Evolutionary conservation across 371 early-diverging fungal genomes (phyloP), one percentile per base, ranked within the genome.

Genomic region (Mortierella sp.): DNA sequence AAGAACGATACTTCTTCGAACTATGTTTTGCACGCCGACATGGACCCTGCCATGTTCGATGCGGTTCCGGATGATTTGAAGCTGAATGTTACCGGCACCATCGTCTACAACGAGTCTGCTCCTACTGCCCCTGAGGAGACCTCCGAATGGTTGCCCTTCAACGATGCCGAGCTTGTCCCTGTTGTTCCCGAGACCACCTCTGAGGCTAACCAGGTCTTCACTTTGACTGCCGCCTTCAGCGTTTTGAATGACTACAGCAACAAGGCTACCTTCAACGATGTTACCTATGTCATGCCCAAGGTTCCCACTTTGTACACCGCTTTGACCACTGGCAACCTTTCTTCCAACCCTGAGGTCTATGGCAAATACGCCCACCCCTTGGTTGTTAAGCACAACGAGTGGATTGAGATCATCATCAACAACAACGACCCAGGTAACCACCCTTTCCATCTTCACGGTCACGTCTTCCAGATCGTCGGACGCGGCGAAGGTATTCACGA

Each of bases 361-460:
- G 95, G 95, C 52, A 86, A 87, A 64, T 89, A 87, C 80, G 73
- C 87, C 37, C 81, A 86, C 61, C 86, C 93, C 22, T 65, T 75
- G 66, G 77, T 91, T 40, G 62, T 92, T 28, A 76, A 88, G 37
- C 89, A 92, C 71, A 68, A 88, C 71, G 78, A 72, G 0, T 75
- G 85, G 68, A 43, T 89, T 18, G 89, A 91, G 84, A 73, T 92
- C 66, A 84, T 92, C 30, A 83, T 95, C 72, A 90, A 89, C 83
- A 95, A 94, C 77, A 76, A 86, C n/a, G 91, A 91, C 30, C 67
- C 67, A 22, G 89, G 88, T 58, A 74, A 78, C 64, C 95, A 95
- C 73, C 94, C 94, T 54, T 94, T 94, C 89, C 96, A 94, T 84
- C 83, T 94, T 18, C 96, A 96, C 79, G 96, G 96, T 9, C 94